Percentiles rank a stretch among this genome's conserved stretches.
Evolutionary conservation across 805 yeast genomes (phyloP).

Genomic region (Barnettozyma pratensis): DNA sequence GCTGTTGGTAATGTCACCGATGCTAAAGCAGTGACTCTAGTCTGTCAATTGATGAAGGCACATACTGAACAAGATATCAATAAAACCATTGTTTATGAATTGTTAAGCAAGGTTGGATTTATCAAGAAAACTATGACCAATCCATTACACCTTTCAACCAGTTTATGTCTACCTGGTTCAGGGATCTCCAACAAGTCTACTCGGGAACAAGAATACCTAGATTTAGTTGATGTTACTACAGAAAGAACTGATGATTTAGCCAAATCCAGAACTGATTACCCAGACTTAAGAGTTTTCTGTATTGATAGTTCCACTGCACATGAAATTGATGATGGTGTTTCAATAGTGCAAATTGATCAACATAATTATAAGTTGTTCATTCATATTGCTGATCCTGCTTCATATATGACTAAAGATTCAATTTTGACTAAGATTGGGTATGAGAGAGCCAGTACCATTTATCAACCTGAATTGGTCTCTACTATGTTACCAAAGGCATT

Average conservation of each 20-base stretch:
- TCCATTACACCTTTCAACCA: constrained; percentile 48
- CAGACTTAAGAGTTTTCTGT: constrained; percentile 59
- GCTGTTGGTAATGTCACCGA: constrained; percentile 48
- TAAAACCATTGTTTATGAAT: constrained; percentile 46
- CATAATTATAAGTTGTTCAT: constrained; percentile 45
- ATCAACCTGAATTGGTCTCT: constrained; percentile 59
- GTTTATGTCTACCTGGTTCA: constrained; percentile 39
- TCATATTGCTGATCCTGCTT: constrained; percentile 86
- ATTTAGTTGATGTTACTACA: constrained; percentile 24
- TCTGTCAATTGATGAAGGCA: constrained; percentile 34
- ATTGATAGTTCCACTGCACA: constrained; percentile 77
- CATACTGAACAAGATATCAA: constrained; percentile 41
- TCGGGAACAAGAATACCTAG: constrained; percentile 38
- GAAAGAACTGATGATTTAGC: constrained; percentile 15
- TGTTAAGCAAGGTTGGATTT: constrained; percentile 33
- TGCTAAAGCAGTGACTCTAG: constrained; percentile 43
- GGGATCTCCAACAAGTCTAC: constrained; percentile 39
- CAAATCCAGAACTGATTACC: constrained; percentile 35
- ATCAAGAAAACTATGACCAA: constrained; percentile 27
- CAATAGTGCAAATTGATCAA: constrained; percentile 38
- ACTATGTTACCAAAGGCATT: constrained; percentile 68
- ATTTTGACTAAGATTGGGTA: constrained; percentile 50
- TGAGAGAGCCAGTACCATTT: constrained; percentile 59
- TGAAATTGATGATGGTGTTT: constrained; percentile 92
- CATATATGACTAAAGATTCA: constrained; percentile 40